A percentile compares a stretch with the other conserved stretches of the same genome.
Evolutionary conservation across 2,329 filamentous ascomycete genomes (phyloP).

Genomic region (Fusarium mangiferae): DNA sequence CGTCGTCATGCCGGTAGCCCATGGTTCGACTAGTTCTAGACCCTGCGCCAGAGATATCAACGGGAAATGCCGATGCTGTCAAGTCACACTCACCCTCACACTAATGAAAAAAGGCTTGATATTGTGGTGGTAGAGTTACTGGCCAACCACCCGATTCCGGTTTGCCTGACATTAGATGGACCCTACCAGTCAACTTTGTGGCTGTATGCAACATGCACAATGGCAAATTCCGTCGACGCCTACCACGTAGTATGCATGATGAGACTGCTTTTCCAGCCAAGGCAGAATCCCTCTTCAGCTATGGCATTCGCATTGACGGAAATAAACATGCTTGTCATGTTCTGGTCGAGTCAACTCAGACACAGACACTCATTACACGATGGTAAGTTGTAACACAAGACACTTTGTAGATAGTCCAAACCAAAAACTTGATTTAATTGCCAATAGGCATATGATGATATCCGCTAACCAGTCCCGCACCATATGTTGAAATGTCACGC

Average conservation of each 20-base stretch:
- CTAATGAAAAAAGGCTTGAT: slow-evolving; percentile 9
- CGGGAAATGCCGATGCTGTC: slow-evolving; percentile 26
- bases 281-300: slow-evolving; percentile 18
- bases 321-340: not conserved
- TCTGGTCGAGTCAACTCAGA: not conserved
- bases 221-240: slow-evolving; percentile 21
- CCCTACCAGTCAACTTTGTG: slow-evolving; percentile 2
- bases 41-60: slow-evolving; percentile 2
- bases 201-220: slow-evolving; percentile 11
- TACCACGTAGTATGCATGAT: slow-evolving; percentile 23
- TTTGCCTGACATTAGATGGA: slow-evolving; percentile 6
- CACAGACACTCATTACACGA: not conserved
- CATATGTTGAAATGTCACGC: slow-evolving; percentile 47
- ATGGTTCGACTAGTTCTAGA: slow-evolving; percentile 17
- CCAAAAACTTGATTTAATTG: slow-evolving; percentile 23
- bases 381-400: not conserved
- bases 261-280: slow-evolving; percentile 23
- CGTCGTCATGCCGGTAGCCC: slow-evolving; percentile 12
- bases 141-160: slow-evolving; percentile 8
- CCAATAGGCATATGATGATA: slow-evolving; percentile 26
- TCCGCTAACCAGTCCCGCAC: slow-evolving; percentile 33
- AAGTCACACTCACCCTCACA: slow-evolving; percentile 7
- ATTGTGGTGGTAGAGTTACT: slow-evolving; percentile 30
- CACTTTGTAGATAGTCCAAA: not conserved
- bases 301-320: not conserved